A percentile compares a stretch with the other conserved stretches of the same genome.
Conservation (phyloP, 2,329 filamentous ascomycete genomes). For the Penicillium sp. region DNA sequence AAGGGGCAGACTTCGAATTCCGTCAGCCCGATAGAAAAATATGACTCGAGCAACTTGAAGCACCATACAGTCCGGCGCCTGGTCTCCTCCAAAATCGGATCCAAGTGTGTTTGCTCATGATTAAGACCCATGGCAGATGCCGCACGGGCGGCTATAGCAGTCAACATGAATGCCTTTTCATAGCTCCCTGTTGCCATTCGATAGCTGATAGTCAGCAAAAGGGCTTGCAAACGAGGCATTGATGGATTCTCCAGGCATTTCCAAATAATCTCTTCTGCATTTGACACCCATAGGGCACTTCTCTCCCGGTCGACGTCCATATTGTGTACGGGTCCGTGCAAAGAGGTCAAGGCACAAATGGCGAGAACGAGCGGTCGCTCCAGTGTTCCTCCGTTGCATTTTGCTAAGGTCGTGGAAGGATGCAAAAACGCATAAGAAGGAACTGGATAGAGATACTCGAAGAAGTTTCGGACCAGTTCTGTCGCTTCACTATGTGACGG, state of each 20-base stretch:
- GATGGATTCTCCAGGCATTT: constrained; percentile 11
- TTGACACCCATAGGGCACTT: background rate
- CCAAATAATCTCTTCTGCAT: constrained; percentile 12
- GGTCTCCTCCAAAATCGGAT: constrained; percentile 16
- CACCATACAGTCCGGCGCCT: constrained; percentile 17
- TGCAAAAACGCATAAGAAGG: constrained; percentile 15
- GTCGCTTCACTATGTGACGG: background rate
- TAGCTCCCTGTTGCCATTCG: constrained; percentile 13
- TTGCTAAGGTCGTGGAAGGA: constrained; percentile 5
- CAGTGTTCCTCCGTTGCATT: background rate
- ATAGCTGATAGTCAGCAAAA: constrained; percentile 13
- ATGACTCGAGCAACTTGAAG: constrained; percentile 12
- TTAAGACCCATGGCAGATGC: constrained; percentile 16
- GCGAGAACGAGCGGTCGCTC: constrained; percentile 12
- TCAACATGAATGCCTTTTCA: constrained; percentile 18
- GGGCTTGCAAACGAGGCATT: constrained; percentile 10
- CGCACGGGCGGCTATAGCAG: constrained; percentile 13
- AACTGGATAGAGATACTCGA: constrained; percentile 16
- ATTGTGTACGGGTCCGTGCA: background rate
- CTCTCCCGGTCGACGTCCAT: background rate
- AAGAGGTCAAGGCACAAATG: constrained; percentile 5
- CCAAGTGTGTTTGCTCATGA: constrained; percentile 15
- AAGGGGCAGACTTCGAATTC: constrained; percentile 16
- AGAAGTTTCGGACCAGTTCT: constrained; percentile 6
- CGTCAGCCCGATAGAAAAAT: constrained; percentile 14